Base-by-base conservation (phyloP, 2,329 filamentous ascomycete species). In the Mycosphaerella arachidis region DNA sequence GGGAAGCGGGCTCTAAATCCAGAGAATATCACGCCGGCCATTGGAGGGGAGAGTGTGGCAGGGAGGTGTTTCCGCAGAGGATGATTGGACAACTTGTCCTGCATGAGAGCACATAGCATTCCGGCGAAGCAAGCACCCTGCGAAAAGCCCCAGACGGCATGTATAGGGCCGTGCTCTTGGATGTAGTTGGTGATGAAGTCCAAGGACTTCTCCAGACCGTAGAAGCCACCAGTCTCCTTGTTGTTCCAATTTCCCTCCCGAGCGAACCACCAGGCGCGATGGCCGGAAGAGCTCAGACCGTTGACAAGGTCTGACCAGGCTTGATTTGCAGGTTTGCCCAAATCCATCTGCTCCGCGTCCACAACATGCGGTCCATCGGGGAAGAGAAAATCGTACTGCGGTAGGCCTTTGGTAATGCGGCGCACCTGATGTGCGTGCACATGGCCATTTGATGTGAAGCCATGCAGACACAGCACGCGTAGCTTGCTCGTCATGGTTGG, bases 251-350 rank as follows among this genome's bases (percentile, higher is more conserved):
- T 48, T 3, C 57, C 57, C 18, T 66, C 64, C 6, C 59, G 53
- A 4, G 64, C 63, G 30, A 60, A 66, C 64, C 64, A 66, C 64
- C 62, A 66, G 6, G 64, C 62, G 4, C 64, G 60, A 60, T 66
- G 64, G 0, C 64, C 64, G 6, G 55, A 60, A 12, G 55, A 53
- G 0, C 53, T 58, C 1, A 62, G 52, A 1, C 20, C 45, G 24
- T 56, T 53, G 8, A 66, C 64, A 10, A 66, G 31, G 12, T 66
- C 64, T 16, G 63, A 58, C 64, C 64, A 66, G 13, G 52, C 55
- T 55, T 62, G 59, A 24, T 65, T 64, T 2, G 51, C 46, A 16
- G 63, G 61, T 46, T 56, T 63, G 20, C 59, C 43, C 56, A 63
- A 50, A 31, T 64, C 64, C 53, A 53, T 60, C 18, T 59, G 56